These are phyloP conservation scores for Rosellinia necatrix DNA, from an alignment of 2,329 filamentous ascomycete genomes.

Conservation along the genomic window DNA sequence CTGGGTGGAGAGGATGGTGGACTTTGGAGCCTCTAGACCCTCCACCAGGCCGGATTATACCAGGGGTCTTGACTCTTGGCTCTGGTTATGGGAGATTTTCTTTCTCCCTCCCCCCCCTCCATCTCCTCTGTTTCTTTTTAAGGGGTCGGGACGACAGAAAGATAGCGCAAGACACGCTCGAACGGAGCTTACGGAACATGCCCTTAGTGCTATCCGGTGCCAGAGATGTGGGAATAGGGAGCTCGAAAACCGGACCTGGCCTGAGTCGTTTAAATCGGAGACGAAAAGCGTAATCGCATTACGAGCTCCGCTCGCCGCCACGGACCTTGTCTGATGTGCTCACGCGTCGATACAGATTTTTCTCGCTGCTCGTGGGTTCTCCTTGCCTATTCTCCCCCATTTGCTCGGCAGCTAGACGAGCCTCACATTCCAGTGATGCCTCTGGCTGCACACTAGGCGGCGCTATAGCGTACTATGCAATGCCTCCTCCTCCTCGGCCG, in stretches of 20 bases:
- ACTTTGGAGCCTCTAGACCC: slow-evolving; percentile 25
- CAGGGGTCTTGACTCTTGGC: slow-evolving; percentile 18
- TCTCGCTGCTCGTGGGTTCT: slow-evolving; percentile 10
- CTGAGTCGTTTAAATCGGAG: slow-evolving; percentile 18
- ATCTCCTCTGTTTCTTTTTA: slow-evolving; percentile 2
- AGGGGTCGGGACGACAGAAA: slow-evolving; percentile 8
- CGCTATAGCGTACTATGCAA: background rate
- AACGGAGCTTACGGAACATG: slow-evolving; percentile 8
- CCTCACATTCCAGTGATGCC: background rate
- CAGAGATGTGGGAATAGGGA: slow-evolving; percentile 1
- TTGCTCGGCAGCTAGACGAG: slow-evolving; percentile 9
- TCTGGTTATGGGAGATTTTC: slow-evolving; percentile 9
- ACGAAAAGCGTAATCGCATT: slow-evolving; percentile 27
- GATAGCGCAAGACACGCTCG: slow-evolving; percentile 10
- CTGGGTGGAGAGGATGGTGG: slow-evolving; percentile 21
- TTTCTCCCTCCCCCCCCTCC: background rate
- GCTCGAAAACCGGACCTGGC: slow-evolving; percentile 9
- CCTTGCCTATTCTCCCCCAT: slow-evolving; percentile 1
- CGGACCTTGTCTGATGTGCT: slow-evolving; percentile 24
- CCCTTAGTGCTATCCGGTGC: too few relatives aligned
- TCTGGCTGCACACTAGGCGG: background rate
- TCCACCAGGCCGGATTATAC: slow-evolving; percentile 13
- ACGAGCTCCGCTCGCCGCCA: slow-evolving; percentile 20
- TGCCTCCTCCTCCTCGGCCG: background rate
- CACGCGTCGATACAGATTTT: slow-evolving; percentile 27